These are phyloP conservation scores for Aspergillus uvarum DNA, from an alignment of 2,329 filamentous ascomycete species.

Conservation along the genomic window DNA sequence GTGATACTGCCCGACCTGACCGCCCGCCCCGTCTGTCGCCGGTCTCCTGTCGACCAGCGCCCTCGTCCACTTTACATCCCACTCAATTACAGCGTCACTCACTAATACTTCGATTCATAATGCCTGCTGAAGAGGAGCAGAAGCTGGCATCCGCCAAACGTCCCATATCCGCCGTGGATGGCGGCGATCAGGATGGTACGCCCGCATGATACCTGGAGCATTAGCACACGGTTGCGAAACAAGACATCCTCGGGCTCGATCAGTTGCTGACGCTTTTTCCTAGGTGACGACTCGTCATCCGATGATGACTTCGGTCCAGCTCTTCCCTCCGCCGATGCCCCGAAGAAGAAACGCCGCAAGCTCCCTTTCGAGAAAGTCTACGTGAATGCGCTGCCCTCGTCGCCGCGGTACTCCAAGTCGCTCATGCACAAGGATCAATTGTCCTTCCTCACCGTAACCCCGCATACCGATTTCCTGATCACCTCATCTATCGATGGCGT, in stretches of 20 bases:
- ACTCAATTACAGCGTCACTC: neutral
- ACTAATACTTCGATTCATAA: slow-evolving; percentile 14
- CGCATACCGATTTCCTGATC: slow-evolving; percentile 89
- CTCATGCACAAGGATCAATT: slow-evolving; percentile 98
- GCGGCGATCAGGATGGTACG: slow-evolving; percentile 44
- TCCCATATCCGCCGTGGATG: slow-evolving; percentile 57
- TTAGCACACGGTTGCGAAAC: neutral
- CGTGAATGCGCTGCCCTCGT: slow-evolving; percentile 79
- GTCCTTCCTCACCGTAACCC: slow-evolving; percentile 82
- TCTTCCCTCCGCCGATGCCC: slow-evolving; percentile 73
- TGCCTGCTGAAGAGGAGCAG: slow-evolving; percentile 31
- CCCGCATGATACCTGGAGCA: neutral
- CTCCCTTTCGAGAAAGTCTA: slow-evolving; percentile 96
- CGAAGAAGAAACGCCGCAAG: slow-evolving; percentile 86
- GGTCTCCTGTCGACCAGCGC: slow-evolving; percentile 7
- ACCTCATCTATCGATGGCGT: slow-evolving; percentile 93
- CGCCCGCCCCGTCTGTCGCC: slow-evolving; percentile 13
- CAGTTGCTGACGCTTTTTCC: slow-evolving; percentile 14
- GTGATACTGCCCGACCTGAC: slow-evolving; percentile 32
- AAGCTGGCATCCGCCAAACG: slow-evolving; percentile 50
- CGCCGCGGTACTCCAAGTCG: slow-evolving; percentile 84
- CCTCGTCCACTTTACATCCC: neutral
- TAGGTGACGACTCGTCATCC: slow-evolving; percentile 57
- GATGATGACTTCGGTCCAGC: slow-evolving; percentile 93
- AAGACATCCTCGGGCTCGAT: neutral